Evolutionary conservation across 177 flowering plant genomes (phyloP).

Genomic region (Vitis hybrid): DNA sequence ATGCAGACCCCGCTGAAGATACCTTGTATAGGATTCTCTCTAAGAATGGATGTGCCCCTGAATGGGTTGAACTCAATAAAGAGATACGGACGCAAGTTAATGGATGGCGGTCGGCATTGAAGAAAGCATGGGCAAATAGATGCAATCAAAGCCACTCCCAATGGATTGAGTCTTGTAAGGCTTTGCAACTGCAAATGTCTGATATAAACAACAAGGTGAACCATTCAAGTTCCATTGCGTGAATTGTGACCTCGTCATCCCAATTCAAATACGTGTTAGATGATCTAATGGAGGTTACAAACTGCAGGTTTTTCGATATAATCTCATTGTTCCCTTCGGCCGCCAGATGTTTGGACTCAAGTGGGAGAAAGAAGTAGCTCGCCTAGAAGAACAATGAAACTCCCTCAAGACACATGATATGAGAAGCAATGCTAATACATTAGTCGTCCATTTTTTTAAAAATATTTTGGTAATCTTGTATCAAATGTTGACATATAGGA

Average conservation of each 20-base stretch:
- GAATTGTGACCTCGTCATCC: not conserved
- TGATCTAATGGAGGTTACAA: not conserved
- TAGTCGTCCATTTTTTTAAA: too few species aligned
- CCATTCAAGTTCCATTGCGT: not conserved
- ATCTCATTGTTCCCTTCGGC: conserved; percentile 92
- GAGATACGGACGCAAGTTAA: conserved; percentile 55
- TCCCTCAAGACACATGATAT: too few species aligned
- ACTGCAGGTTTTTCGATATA: conserved; percentile 82
- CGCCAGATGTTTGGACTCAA: conserved; percentile 87
- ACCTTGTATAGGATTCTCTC: conserved; percentile 79
- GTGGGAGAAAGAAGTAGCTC: conserved; percentile 90
- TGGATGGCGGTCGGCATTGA: conserved; percentile 67
- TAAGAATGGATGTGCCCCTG: conserved; percentile 85
- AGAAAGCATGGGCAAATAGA: conserved; percentile 59
- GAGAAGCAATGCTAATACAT: too few species aligned
- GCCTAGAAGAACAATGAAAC: conserved; percentile 29
- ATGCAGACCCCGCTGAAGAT: conserved; percentile 93
- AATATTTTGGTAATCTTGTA: too few species aligned
- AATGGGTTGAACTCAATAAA: conserved; percentile 95
- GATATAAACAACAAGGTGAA: conserved; percentile 71
- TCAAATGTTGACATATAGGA: not conserved
- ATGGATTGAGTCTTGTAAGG: conserved; percentile 66
- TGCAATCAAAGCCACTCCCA: conserved; percentile 34
- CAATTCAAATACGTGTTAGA: not conserved
- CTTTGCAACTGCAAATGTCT: conserved; percentile 54